These are phyloP conservation scores for Alternaria gansuensis DNA, from an alignment of 2,329 filamentous ascomycete species.

Conservation along the genomic window DNA sequence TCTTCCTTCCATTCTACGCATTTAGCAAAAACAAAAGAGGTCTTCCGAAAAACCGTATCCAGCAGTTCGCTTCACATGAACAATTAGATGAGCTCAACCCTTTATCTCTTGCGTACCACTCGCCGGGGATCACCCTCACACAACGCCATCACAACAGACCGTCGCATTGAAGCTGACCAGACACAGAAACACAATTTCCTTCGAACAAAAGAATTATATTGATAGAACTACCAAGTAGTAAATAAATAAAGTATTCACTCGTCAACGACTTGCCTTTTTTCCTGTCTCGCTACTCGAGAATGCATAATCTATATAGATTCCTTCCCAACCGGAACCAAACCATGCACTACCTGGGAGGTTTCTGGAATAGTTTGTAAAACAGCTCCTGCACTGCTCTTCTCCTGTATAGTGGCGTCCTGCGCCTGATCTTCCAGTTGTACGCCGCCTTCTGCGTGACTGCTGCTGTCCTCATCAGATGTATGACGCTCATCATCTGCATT, in stretches of 20 bases:
- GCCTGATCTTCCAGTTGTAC: not conserved
- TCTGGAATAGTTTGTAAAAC: conserved; percentile 1
- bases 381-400: not conserved
- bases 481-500: conserved; percentile 35
- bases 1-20: too few species aligned
- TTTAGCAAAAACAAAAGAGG: too few species aligned
- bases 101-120: not conserved
- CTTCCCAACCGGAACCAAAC: not conserved
- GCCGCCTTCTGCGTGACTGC: not conserved
- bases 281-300: not conserved
- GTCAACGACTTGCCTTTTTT: not conserved
- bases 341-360: conserved; percentile 7
- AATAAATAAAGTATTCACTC: not conserved
- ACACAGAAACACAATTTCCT: not conserved
- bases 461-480: conserved; percentile 20
- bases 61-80: not conserved
- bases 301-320: not conserved
- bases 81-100: not conserved
- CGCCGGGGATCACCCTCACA: too few species aligned
- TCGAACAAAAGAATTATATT: not conserved
- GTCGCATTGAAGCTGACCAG: not conserved
- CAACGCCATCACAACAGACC: too few species aligned
- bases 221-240: not conserved
- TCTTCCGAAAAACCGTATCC: too few species aligned
- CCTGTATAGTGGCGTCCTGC: not conserved